A percentile compares a stretch with the other conserved stretches of the same genome.
These are phyloP conservation scores for Podaxis mareebaensis DNA, from an alignment of 768 basidiomycete genomes.

Conservation along the genomic window DNA sequence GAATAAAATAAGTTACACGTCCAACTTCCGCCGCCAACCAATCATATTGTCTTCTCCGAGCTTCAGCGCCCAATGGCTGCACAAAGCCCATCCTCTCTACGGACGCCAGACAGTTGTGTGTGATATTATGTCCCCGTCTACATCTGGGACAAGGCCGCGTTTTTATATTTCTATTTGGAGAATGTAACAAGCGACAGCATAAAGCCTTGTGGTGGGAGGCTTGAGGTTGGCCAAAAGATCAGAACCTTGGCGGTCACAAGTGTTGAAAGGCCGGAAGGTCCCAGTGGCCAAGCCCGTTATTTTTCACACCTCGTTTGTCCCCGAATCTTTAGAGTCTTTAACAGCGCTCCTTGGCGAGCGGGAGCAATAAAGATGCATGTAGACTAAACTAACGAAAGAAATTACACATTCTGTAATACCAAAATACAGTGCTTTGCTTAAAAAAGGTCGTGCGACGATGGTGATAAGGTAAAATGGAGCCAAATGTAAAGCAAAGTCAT, in stretches of 20 bases:
- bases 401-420: constrained; percentile 12
- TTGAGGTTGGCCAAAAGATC: too few species aligned
- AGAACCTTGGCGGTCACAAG: too few species aligned
- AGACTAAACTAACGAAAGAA: neutral
- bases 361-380: neutral
- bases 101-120: too few species aligned
- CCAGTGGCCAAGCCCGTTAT: neutral
- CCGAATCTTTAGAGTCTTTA: neutral
- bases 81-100: too few species aligned
- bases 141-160: too few species aligned
- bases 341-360: neutral
- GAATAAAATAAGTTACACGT: neutral
- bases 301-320: neutral
- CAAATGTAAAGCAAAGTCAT: constrained; percentile 3
- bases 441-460: constrained; percentile 5
- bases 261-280: too few species aligned
- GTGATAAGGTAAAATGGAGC: constrained; percentile 9
- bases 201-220: too few species aligned
- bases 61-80: too few species aligned
- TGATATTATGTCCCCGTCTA: too few species aligned
- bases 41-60: neutral
- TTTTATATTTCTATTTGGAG: too few species aligned
- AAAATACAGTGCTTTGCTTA: constrained; percentile 16
- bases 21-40: neutral
- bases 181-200: too few species aligned